Percentiles rank a stretch among this genome's conserved stretches.
phyloP scores from a whole-genome alignment of 2,329 filamentous ascomycete species.

The Sporothrix protearum region DNA sequence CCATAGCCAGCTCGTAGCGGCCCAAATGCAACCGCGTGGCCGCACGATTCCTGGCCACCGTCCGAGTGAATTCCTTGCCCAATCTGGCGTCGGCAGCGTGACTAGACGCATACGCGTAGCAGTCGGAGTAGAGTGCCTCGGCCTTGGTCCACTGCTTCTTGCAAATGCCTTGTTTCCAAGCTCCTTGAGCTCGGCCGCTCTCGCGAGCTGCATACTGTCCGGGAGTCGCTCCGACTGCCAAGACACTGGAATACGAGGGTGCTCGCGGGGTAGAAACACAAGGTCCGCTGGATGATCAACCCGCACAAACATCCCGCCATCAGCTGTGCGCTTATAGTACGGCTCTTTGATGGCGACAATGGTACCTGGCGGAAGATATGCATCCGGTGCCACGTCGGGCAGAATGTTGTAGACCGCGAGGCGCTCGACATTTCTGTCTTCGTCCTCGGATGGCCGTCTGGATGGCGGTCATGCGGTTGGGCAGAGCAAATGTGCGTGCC shows the following conservation, averaged over 20 bases:
- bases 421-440: slow-evolving; percentile 72
- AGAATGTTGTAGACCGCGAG: slow-evolving; percentile 57
- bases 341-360: slow-evolving; percentile 39
- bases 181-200: slow-evolving; percentile 17
- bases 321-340: slow-evolving; percentile 35
- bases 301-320: slow-evolving; percentile 36
- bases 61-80: too few species aligned
- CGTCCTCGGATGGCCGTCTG: slow-evolving; percentile 64
- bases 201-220: slow-evolving; percentile 28
- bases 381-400: background rate
- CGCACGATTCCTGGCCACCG: background rate
- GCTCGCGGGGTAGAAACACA: background rate
- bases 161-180: slow-evolving; percentile 26
- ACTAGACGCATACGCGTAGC: background rate
- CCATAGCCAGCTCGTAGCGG: slow-evolving; percentile 10
- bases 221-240: background rate
- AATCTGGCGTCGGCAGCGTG: background rate
- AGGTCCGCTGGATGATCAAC: slow-evolving; percentile 38
- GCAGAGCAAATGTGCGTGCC: slow-evolving; percentile 18
- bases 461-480: slow-evolving; percentile 16
- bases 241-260: too few species aligned
- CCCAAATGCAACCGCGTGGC: background rate
- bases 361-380: background rate
- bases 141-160: slow-evolving; percentile 2
- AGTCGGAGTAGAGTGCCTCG: slow-evolving; percentile 9